phyloP scores from a whole-genome alignment of 2,329 filamentous ascomycete species.

The Tolypocladium ovalisporum region DNA sequence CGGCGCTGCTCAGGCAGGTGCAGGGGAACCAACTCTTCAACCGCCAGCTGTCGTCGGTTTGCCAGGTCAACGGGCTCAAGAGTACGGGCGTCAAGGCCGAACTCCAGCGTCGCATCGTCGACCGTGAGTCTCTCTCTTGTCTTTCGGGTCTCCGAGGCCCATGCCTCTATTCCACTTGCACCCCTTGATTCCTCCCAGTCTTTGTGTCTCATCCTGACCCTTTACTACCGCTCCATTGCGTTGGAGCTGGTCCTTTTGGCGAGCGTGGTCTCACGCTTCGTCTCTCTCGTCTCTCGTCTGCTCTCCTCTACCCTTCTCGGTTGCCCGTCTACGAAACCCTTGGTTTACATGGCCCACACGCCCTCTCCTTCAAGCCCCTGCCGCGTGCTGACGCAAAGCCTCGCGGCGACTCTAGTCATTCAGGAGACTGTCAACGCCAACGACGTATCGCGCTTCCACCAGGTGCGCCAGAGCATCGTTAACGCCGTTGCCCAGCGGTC shows the following conservation, averaged over 20 bases:
- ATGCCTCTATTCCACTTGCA: too few species aligned
- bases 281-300: background rate
- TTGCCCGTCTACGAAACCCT: background rate
- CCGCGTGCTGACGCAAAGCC: conserved; percentile 1
- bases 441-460: conserved; percentile 29
- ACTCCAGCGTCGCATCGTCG: conserved; percentile 66
- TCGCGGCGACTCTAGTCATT: conserved; percentile 22
- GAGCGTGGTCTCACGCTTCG: background rate
- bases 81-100: conserved; percentile 79
- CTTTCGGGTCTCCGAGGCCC: too few species aligned
- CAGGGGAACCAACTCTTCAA: conserved; percentile 37
- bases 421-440: conserved; percentile 23
- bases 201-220: background rate
- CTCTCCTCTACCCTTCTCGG: background rate
- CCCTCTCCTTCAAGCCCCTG: background rate
- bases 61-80: conserved; percentile 60
- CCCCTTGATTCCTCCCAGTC: too few species aligned
- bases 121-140: conserved; percentile 50
- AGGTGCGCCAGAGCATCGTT: conserved; percentile 30
- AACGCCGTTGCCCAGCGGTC: conserved; percentile 20
- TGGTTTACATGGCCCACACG: background rate
- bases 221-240: background rate
- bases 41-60: conserved; percentile 63
- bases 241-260: background rate
- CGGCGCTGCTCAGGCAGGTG: conserved; percentile 31